These are phyloP conservation scores for Podospora pseudoanserina DNA, from an alignment of 495 filamentous ascomycete genomes.

Conservation along the genomic window DNA sequence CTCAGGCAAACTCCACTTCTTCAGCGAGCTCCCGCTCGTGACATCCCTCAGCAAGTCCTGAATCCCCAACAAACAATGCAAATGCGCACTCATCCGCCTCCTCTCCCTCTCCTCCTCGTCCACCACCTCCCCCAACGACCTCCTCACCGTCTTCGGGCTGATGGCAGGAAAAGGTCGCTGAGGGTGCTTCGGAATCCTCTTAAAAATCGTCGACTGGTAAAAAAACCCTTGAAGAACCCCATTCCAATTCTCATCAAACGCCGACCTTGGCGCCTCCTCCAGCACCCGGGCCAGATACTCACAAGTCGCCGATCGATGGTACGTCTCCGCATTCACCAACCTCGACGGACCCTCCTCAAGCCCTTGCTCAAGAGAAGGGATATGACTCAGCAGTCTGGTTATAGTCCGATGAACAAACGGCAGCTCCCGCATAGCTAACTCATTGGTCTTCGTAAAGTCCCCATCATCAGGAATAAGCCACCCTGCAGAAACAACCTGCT, in stretches of 20 bases:
- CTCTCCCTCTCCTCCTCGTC: constrained; percentile 19
- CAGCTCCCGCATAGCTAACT: constrained; percentile 1
- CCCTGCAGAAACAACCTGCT: background rate
- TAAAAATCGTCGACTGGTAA: background rate
- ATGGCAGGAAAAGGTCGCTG: background rate
- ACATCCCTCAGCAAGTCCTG: background rate
- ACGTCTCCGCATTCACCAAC: background rate
- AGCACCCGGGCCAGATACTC: background rate
- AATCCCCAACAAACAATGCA: constrained; percentile 51
- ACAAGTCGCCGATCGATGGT: background rate
- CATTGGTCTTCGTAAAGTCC: background rate
- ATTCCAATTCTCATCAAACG: background rate
- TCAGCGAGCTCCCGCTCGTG: constrained; percentile 40
- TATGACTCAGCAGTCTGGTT: constrained; percentile 35
- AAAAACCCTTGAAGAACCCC: background rate
- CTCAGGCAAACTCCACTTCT: constrained; percentile 21
- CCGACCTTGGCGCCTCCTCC: background rate
- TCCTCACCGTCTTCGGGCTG: background rate
- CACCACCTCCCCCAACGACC: background rate
- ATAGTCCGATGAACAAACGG: constrained; percentile 39
- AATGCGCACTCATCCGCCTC: constrained; percentile 57
- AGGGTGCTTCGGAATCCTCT: background rate
- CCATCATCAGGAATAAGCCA: background rate
- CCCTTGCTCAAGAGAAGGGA: constrained; percentile 14
- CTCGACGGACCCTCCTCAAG: background rate